phyloP scores from a whole-genome alignment of 2,329 filamentous ascomycete genomes.

The Endoconidiophora laricicola region DNA sequence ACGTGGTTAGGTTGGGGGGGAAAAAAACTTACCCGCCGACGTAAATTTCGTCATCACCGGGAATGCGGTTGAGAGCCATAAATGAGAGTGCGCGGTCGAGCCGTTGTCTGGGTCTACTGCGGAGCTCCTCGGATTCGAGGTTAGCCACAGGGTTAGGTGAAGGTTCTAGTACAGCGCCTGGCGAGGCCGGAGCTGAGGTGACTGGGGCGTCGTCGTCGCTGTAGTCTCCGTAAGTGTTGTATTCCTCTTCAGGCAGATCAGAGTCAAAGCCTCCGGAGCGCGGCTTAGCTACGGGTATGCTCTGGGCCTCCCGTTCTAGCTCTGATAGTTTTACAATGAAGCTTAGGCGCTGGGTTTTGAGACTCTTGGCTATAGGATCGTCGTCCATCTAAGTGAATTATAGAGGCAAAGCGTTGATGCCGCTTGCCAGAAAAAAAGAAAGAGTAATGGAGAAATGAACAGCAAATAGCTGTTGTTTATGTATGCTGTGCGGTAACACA shows the following conservation, averaged over 20 bases:
- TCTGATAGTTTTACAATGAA: slow-evolving; percentile 12
- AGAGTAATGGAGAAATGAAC: neutral
- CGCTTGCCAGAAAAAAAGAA: neutral
- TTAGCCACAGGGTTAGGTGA: neutral
- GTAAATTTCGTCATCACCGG: slow-evolving; percentile 26
- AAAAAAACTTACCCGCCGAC: slow-evolving; percentile 22
- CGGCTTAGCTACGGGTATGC: slow-evolving; percentile 2
- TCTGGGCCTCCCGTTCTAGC: slow-evolving; percentile 12
- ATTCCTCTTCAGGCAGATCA: slow-evolving; percentile 4
- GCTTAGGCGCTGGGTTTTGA: slow-evolving; percentile 13
- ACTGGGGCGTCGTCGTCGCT: neutral
- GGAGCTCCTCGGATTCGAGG: slow-evolving; percentile 7
- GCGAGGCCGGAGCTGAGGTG: neutral
- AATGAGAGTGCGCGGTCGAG: slow-evolving; percentile 10
- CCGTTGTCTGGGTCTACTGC: slow-evolving; percentile 8
- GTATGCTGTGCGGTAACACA: no score
- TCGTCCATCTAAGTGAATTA: slow-evolving; percentile 12
- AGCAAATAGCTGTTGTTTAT: neutral
- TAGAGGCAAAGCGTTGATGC: neutral
- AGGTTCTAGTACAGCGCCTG: neutral
- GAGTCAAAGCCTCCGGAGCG: neutral
- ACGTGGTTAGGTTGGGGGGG: neutral
- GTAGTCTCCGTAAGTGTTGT: neutral
- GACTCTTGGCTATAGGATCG: slow-evolving; percentile 12
- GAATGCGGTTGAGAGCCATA: slow-evolving; percentile 28